Evolutionary conservation across 2,329 filamentous ascomycete genomes (phyloP).

Genomic region (Aureobasidium sp.): DNA sequence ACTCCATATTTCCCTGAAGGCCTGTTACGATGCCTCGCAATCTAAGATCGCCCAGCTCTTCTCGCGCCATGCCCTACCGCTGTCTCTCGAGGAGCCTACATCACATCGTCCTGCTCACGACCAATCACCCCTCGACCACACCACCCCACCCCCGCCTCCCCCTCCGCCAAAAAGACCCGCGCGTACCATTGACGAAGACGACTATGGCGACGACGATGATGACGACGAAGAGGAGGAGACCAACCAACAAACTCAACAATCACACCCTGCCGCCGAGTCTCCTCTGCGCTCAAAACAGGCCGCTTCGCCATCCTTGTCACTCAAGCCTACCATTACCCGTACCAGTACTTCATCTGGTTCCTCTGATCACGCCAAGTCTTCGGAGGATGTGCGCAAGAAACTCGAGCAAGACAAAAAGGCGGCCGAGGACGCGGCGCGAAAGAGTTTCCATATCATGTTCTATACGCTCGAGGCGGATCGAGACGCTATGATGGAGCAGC

Average conservation of each 20-base stretch:
- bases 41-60: conserved; percentile 73
- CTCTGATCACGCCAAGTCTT: conserved; percentile 55
- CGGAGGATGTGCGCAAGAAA: conserved; percentile 86
- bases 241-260: conserved; percentile 25
- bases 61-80: conserved; percentile 31
- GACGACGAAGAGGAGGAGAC: conserved; percentile 36
- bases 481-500: conserved; percentile 95
- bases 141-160: conserved; percentile 22
- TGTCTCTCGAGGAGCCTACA: not conserved
- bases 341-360: conserved; percentile 47
- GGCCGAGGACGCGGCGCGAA: conserved; percentile 81
- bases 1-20: conserved; percentile 56
- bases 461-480: conserved; percentile 93
- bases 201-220: conserved; percentile 67
- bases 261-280: conserved; percentile 27
- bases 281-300: conserved; percentile 46
- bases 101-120: not conserved
- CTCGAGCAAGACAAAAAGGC: conserved; percentile 87
- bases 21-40: conserved; percentile 71
- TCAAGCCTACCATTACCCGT: conserved; percentile 55
- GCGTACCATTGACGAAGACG: conserved; percentile 67
- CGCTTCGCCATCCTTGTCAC: conserved; percentile 57
- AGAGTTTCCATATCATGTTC: conserved; percentile 87
- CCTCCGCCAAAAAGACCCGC: conserved; percentile 64
- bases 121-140: not conserved